Conservation (phyloP, 2,329 filamentous ascomycete species). For the Epichloe scottii region DNA sequence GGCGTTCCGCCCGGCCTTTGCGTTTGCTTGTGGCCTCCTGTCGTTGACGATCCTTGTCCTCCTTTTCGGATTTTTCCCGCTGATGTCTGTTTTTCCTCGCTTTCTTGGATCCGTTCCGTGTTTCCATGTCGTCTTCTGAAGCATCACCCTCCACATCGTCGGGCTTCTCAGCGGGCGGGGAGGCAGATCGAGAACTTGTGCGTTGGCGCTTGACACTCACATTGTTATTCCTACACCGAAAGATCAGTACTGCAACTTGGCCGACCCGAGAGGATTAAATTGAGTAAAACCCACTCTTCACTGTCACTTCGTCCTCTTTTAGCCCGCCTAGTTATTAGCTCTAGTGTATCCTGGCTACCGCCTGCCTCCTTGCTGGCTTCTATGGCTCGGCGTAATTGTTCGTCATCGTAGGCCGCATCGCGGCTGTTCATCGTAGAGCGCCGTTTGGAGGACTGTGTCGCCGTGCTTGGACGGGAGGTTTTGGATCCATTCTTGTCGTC, state of each 20-base stretch:
- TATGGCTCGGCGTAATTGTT: conserved; percentile 75
- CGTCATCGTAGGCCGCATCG: conserved; percentile 89
- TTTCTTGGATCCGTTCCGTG: conserved; percentile 44
- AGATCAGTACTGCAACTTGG: conserved; percentile 15
- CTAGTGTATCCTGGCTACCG: conserved; percentile 28
- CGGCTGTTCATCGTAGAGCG: conserved; percentile 96
- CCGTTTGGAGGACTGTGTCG: conserved; percentile 57
- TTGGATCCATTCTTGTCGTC: conserved; percentile 45
- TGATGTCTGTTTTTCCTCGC: conserved; percentile 47
- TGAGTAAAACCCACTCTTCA: conserved; percentile 62
- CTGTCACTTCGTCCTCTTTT: conserved; percentile 86
- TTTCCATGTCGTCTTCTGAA: conserved; percentile 56
- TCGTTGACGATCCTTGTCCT: conserved; percentile 62
- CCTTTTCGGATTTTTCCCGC: conserved; percentile 51
- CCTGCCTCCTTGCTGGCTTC: conserved; percentile 88
- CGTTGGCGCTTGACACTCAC: conserved; percentile 68
- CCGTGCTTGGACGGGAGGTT: conserved; percentile 39
- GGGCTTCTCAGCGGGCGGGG: conserved; percentile 34
- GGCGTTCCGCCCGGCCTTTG: conserved; percentile 69
- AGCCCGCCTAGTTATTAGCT: conserved; percentile 48
- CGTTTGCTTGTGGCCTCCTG: conserved; percentile 66
- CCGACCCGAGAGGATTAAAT: conserved; percentile 6
- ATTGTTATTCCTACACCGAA: conserved; percentile 43
- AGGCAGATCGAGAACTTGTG: conserved; percentile 63
- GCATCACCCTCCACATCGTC: conserved; percentile 44